Evolutionary conservation across 495 filamentous ascomycete genomes (phyloP).

Genomic region (Letharia lupina): DNA sequence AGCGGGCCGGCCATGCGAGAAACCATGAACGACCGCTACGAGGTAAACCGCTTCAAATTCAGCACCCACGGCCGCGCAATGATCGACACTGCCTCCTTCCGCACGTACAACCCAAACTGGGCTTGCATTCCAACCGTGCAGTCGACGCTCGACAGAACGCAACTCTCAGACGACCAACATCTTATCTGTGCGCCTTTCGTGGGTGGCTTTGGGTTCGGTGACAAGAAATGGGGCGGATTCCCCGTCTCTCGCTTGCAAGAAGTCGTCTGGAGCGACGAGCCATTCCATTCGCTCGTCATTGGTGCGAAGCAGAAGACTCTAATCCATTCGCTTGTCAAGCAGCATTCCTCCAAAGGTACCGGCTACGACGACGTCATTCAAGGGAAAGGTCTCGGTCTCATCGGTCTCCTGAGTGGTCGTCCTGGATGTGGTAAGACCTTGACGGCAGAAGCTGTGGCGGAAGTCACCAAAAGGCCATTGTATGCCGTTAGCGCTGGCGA

Average conservation of each 20-base stretch:
- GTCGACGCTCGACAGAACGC: constrained; percentile 7
- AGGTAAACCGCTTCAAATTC: constrained; percentile 13
- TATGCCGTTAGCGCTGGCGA: constrained; percentile 26
- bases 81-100: constrained; percentile 14
- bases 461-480: constrained; percentile 23
- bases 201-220: constrained; percentile 15
- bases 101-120: constrained; percentile 15
- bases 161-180: constrained; percentile 17
- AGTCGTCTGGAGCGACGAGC: constrained; percentile 14
- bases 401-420: constrained; percentile 20
- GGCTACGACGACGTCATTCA: constrained; percentile 24
- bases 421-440: constrained; percentile 29
- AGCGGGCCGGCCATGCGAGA: constrained; percentile 16
- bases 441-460: constrained; percentile 24
- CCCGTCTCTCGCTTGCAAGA: constrained; percentile 15
- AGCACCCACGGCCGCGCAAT: constrained; percentile 17
- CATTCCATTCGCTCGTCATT: constrained; percentile 19
- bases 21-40: constrained; percentile 10
- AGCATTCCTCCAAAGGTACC: constrained; percentile 7
- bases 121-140: constrained; percentile 16
- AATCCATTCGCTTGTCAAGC: constrained; percentile 36
- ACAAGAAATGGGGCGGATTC: constrained; percentile 18
- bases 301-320: constrained; percentile 24
- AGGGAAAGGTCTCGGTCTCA: constrained; percentile 26
- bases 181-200: constrained; percentile 16